These are phyloP conservation scores for Exophiala xenobiotica DNA, from an alignment of 2,329 filamentous ascomycete genomes.

Conservation along the genomic window DNA sequence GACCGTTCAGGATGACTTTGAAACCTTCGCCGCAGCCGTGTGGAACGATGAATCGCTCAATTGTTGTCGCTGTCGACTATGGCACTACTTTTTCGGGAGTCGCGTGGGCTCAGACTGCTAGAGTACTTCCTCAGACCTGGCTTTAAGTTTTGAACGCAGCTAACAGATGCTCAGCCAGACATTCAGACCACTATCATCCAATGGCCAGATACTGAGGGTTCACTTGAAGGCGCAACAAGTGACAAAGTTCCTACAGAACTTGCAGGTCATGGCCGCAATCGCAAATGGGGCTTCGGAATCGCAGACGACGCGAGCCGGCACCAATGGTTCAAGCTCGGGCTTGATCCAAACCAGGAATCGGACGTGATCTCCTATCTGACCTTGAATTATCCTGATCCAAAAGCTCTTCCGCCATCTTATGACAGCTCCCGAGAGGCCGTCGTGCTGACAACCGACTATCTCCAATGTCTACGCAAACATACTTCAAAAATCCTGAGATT, in stretches of 20 bases:
- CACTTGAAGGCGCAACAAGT: conserved; percentile 24
- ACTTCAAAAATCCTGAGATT: conserved; percentile 13
- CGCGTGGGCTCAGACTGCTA: conserved; percentile 28
- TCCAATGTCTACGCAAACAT: conserved; percentile 21
- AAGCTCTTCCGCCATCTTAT: conserved; percentile 15
- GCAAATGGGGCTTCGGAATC: conserved; percentile 29
- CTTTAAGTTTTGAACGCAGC: background rate
- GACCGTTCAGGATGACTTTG: too few species aligned
- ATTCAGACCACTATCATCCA: conserved; percentile 24
- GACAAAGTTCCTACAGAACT: conserved; percentile 31
- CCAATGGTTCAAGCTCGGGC: conserved; percentile 32
- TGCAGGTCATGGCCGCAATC: conserved; percentile 11
- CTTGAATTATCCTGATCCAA: conserved; percentile 13
- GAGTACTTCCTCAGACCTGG: conserved; percentile 15
- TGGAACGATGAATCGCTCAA: too few species aligned
- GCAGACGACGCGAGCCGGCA: conserved; percentile 21
- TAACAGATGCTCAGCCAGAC: conserved; percentile 22
- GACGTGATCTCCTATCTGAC: conserved; percentile 14
- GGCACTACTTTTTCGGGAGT: conserved; percentile 31
- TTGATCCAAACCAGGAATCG: conserved; percentile 21
- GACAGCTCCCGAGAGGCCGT: conserved; percentile 8
- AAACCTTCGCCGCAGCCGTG: too few species aligned
- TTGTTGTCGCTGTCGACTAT: conserved; percentile 31
- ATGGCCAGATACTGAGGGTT: conserved; percentile 24
- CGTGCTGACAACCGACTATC: conserved; percentile 23